Evolutionary conservation across 2,329 filamentous ascomycete genomes (phyloP).

Genomic region (Nemania sp.): DNA sequence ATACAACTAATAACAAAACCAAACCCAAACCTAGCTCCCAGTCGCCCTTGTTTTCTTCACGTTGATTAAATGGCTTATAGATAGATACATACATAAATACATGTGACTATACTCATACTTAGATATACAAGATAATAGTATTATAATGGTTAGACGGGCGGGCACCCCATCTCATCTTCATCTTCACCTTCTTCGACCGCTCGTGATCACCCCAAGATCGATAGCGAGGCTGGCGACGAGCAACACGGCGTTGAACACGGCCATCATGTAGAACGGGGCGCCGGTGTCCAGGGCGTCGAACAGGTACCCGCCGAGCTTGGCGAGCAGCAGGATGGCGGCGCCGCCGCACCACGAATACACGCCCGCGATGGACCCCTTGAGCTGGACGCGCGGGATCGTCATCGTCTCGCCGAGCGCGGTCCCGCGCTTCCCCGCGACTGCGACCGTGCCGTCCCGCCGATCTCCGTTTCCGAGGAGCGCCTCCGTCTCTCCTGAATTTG

Average conservation of each 20-base stretch:
- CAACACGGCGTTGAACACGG: constrained; percentile 78
- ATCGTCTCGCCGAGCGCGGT: constrained; percentile 23
- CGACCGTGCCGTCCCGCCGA: constrained; percentile 49
- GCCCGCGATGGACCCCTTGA: constrained; percentile 94
- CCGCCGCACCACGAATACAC: constrained; percentile 92
- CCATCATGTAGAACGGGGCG: constrained; percentile 94
- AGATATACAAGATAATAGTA: neutral
- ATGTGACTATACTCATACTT: neutral
- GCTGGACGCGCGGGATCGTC: constrained; percentile 54
- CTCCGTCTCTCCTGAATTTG: constrained; percentile 39
- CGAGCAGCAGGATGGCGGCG: constrained; percentile 85
- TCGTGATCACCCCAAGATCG: constrained; percentile 45
- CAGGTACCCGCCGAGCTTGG: constrained; percentile 84
- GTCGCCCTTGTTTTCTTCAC: no score
- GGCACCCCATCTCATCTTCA: neutral
- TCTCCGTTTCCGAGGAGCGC: constrained; percentile 46
- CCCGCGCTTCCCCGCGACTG: constrained; percentile 31
- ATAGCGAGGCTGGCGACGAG: constrained; percentile 60
- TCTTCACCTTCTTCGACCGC: neutral
- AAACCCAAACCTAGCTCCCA: no score
- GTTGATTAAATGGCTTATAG: no score
- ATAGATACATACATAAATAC: no score
- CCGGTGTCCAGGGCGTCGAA: constrained; percentile 78
- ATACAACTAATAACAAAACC: no score
- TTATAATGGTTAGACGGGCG: no score